A percentile compares a stretch with the other conserved stretches of the same genome.
phyloP scores from a whole-genome alignment of 257 asterid species.

The Thymus quinquecostatus region DNA sequence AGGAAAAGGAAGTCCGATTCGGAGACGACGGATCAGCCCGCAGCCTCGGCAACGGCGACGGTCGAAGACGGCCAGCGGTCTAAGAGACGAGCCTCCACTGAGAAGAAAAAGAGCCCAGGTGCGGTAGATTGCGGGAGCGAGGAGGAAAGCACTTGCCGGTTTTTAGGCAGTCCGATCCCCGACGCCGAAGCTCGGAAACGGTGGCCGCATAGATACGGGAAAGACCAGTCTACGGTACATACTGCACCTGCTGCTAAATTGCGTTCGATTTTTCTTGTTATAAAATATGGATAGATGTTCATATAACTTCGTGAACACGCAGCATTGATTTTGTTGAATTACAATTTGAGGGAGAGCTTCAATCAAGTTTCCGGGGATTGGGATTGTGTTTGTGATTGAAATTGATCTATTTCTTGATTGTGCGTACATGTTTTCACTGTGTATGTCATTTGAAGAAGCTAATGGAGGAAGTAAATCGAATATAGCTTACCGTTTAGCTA shows the following conservation, averaged over 20 bases:
- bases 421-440: neutral
- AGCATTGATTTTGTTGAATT: neutral
- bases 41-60: neutral
- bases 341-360: neutral
- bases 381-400: too few species aligned
- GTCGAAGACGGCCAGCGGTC: neutral
- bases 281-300: too few species aligned
- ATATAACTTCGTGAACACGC: too few species aligned
- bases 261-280: neutral
- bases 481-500: neutral
- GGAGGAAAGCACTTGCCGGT: slow-evolving; percentile 17
- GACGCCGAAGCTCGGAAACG: slow-evolving; percentile 45
- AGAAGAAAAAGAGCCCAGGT: slow-evolving; percentile 7
- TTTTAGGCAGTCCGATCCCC: slow-evolving; percentile 44
- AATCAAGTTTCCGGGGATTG: too few species aligned
- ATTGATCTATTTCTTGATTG: too few species aligned
- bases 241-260: neutral
- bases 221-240: slow-evolving; percentile 12
- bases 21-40: slow-evolving; percentile 12
- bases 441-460: neutral
- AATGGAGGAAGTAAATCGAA: neutral
- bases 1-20: slow-evolving; percentile 30
- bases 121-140: neutral
- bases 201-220: slow-evolving; percentile 63
- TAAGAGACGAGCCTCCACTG: slow-evolving; percentile 12